A percentile compares a stretch with the other conserved stretches of the same genome.
Conservation (phyloP, 176 grass and related monocot genomes). For the Rhipidocladum racemiflorum region DNA sequence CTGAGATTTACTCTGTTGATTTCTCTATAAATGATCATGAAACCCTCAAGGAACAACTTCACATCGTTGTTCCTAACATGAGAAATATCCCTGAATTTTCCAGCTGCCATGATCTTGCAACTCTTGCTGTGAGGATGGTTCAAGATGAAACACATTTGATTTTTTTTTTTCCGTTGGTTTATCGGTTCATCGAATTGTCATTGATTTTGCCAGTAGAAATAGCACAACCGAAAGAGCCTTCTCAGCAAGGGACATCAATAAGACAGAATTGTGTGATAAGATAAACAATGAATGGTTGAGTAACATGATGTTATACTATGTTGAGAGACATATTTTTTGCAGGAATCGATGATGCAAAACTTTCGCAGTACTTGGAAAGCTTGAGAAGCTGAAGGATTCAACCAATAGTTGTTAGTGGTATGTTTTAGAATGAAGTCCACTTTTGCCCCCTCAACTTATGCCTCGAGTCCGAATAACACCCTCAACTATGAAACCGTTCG, state of each 20-base stretch:
- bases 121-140: background rate
- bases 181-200: background rate
- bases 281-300: background rate
- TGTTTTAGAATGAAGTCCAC: background rate
- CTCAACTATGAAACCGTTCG: too few relatives aligned
- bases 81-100: conserved; percentile 2
- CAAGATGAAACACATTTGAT: background rate
- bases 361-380: background rate
- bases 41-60: background rate
- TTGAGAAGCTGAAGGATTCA: background rate
- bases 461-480: too few relatives aligned
- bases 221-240: background rate
- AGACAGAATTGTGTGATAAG: background rate
- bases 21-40: background rate
- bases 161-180: conserved; percentile 4
- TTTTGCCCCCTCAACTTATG: too few relatives aligned
- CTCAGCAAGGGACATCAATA: background rate
- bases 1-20: background rate
- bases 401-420: background rate
- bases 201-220: background rate
- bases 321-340: background rate
- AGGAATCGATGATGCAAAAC: background rate
- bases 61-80: background rate
- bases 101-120: background rate
- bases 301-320: conserved; percentile 2